Evolutionary conservation across 352 stramenopile species (phyloP).

Genomic region (Thraustotheca clavata): DNA sequence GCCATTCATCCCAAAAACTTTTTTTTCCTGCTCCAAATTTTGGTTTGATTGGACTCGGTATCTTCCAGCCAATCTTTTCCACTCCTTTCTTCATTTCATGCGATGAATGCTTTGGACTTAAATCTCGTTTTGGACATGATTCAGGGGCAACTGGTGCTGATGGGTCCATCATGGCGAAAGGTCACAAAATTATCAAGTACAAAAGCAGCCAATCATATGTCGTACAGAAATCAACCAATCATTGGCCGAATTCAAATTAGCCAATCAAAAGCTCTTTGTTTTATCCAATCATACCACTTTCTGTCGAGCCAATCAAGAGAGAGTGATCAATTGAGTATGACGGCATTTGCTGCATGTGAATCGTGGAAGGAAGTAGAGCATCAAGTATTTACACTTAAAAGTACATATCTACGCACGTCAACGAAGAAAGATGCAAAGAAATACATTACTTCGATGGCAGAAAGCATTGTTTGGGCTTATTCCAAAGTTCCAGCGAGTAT

Average conservation of each 20-base stretch:
- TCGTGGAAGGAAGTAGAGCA: background rate
- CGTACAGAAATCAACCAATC: background rate
- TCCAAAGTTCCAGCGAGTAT: background rate
- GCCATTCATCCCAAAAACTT: conserved; percentile 12
- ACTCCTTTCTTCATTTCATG: background rate
- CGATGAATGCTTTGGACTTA: background rate
- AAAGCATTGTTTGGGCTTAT: background rate
- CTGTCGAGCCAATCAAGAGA: too few species aligned
- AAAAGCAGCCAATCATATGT: background rate
- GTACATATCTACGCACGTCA: background rate
- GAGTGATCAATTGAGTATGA: too few species aligned
- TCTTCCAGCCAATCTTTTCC: background rate
- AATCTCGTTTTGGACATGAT: background rate
- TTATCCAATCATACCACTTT: background rate
- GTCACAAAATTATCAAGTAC: background rate
- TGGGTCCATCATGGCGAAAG: background rate
- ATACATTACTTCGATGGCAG: background rate
- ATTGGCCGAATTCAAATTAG: background rate
- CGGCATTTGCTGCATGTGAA: background rate
- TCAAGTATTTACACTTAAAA: background rate
- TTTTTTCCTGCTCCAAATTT: background rate
- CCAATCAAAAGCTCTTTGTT: background rate
- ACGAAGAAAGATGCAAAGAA: background rate
- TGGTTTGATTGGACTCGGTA: background rate
- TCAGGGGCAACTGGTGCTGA: background rate